Evolutionary conservation across 2,329 filamentous ascomycete genomes (phyloP).

Genomic region (Cordyceps militaris): DNA sequence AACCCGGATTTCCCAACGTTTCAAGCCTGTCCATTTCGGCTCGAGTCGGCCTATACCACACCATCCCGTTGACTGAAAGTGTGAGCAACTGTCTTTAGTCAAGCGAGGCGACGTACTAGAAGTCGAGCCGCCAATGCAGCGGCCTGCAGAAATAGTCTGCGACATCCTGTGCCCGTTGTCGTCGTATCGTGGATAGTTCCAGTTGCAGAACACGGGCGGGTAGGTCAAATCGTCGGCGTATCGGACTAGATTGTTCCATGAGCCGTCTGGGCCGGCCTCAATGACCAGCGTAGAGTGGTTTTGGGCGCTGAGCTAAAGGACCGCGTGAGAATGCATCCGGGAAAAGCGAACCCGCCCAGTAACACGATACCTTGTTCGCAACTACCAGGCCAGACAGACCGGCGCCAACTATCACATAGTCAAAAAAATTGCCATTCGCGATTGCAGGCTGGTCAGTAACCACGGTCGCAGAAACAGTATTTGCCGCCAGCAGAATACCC

Average conservation of each 20-base stretch:
- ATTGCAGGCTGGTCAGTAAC: conserved; percentile 18
- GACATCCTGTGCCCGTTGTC: conserved; percentile 16
- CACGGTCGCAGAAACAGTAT: conserved; percentile 9
- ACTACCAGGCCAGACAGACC: conserved; percentile 29
- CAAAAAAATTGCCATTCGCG: conserved; percentile 15
- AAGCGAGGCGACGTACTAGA: conserved; percentile 16
- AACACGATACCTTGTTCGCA: conserved; percentile 13
- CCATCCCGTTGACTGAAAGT: conserved; percentile 19
- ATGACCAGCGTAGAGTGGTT: conserved; percentile 20
- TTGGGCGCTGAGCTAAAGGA: conserved; percentile 16
- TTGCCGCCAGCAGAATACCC: background rate
- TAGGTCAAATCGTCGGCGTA: conserved; percentile 15
- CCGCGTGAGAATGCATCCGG: background rate
- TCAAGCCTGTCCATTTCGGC: conserved; percentile 20
- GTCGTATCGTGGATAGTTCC: conserved; percentile 18
- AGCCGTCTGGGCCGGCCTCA: conserved; percentile 20
- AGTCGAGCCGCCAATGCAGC: conserved; percentile 21
- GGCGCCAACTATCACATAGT: conserved; percentile 32
- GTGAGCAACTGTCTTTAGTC: background rate
- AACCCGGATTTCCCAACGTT: conserved; percentile 19
- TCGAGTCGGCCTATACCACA: conserved; percentile 19
- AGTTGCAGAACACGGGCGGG: conserved; percentile 18
- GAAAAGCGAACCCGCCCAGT: background rate
- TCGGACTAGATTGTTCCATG: conserved; percentile 18
- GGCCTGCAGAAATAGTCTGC: conserved; percentile 17